phyloP scores from a whole-genome alignment of 352 stramenopile genomes.

The Peronospora farinosa region DNA sequence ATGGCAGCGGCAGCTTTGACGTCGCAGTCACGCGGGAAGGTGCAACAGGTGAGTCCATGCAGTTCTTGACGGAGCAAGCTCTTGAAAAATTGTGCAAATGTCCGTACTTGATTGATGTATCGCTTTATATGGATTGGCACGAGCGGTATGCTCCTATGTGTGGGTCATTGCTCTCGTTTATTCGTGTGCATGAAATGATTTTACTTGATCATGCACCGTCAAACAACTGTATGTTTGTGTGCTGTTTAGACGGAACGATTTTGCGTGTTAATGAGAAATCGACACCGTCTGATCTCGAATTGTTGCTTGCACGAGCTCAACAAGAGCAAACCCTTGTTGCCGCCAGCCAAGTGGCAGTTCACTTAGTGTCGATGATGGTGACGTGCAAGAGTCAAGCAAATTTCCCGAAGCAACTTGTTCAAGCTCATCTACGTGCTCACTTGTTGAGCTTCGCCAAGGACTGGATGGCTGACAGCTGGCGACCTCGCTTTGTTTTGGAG shows the following conservation, averaged over 20 bases:
- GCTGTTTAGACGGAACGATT: constrained; percentile 52
- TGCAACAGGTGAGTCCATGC: constrained; percentile 44
- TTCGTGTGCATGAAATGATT: constrained; percentile 81
- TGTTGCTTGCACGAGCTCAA: constrained; percentile 22
- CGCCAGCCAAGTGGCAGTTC: constrained; percentile 37
- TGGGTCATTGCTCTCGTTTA: constrained; percentile 56
- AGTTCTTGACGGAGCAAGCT: constrained; percentile 39
- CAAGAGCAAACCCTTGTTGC: constrained; percentile 10
- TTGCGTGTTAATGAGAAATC: constrained; percentile 54
- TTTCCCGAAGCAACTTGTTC: constrained; percentile 61
- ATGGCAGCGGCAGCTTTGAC: constrained; percentile 6
- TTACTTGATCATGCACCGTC: constrained; percentile 62
- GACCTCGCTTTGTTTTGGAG: constrained; percentile 41
- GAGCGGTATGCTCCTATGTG: constrained; percentile 54
- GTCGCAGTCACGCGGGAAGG: constrained; percentile 1
- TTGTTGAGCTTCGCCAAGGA: constrained; percentile 19
- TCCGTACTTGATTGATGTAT: constrained; percentile 61
- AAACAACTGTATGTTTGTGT: constrained; percentile 52
- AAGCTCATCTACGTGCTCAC: constrained; percentile 51
- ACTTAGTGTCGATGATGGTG: constrained; percentile 60
- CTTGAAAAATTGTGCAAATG: constrained; percentile 40
- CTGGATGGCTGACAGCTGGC: constrained; percentile 1
- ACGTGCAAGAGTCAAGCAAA: constrained; percentile 43
- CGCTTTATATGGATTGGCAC: constrained; percentile 47
- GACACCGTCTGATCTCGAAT: constrained; percentile 45